Evolutionary conservation across 2,329 filamentous ascomycete genomes (phyloP), one percentile per base, ranked within the genome.

Genomic region (Phyllachora maydis): DNA sequence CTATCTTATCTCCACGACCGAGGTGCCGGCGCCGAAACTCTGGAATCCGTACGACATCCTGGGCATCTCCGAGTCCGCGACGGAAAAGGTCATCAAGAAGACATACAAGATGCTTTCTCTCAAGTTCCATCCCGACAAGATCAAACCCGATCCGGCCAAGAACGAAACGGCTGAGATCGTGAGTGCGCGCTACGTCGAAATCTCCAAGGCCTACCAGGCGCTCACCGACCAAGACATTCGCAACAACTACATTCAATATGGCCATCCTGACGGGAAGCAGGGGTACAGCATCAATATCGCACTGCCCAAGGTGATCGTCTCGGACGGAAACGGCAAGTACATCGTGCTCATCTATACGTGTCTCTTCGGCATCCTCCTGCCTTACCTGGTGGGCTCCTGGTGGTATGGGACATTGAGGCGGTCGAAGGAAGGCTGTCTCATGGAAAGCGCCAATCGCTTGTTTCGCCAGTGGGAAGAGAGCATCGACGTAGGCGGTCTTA

Each of bases 11-110:
- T 46, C 71, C 29, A 71, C 76, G 23, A 88, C 82, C 26, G 66
- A 77, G 36, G 65, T 65, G 27, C 67, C 68, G 2, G 49, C 59
- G 15, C 63, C 70, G 22, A 81, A 88, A 52, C 62, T 92, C 27
- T 98, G 85, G 78, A 90, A 98, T 50, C 88, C 88, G 2, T 98
- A 95, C 52, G 78, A 91, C 35, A 90, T 98, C 37, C 54, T 98
- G 27, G 79, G 78, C 21, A 64, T 98, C 27, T 68, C 77, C 35
- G 76, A 83, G 74, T 79, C 74, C 30, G 65, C 77, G 16, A 72
- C 65, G 28, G 88, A 95, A 50, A 88, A 81, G 53, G 62, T 78
- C 35, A 95, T 98, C 56, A 92, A 90, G 52, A 75, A 65, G 28
- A 76, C 79, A 35, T 98, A 92, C 59, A 83, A 76, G 50, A 69